Base-by-base conservation (phyloP, 495 filamentous ascomycete genomes). In the Jackrogersella minutella region DNA sequence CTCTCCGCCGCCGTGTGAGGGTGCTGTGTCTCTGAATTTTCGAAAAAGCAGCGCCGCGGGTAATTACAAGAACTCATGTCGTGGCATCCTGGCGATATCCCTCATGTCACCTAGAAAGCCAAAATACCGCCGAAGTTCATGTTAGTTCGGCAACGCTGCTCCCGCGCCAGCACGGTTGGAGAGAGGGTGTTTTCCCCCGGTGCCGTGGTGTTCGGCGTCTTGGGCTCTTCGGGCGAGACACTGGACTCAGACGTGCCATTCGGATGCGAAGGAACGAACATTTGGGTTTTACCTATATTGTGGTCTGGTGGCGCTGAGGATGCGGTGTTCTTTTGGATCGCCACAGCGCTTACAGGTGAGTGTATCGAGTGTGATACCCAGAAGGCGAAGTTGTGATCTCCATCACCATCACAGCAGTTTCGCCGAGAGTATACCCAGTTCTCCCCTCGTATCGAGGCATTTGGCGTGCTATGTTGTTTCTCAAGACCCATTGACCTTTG, bases 51-150 rank as follows among this genome's bases (percentile, higher is more conserved):
- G 41, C 47, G 55, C 60, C 41, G 43, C 66, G 66, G 60, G 60
- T 64, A 64, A 60, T 69, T 64, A 64, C 60, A 40, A 64, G 10
- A 6, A 26, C 36, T 19, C 47, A 68, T 68, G 65, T 39, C 50
- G 66, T 69, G 55, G 43, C 16, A 64, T 60, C 50, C 8, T 54
- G 41, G 39, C 37, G 49, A 41, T 33, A 31, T 30, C 50, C 52
- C 33, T 64, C 47, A 69, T 69, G 60, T 64, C 60, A 46, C 40
- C 5, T 24, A 44, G 39, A 13, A 41, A 4, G 7, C 14, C n/a
- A n/a, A 64, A 17, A 55, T 69, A 43, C 40, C 41, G 59, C 28
- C 41, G 33, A 26, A 44, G 36, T 5, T 5, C 33, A 39, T 41
- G 34, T 56, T 60, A 36, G n/a, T n/a, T 57, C 64, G 41, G 41